Evolutionary conservation across 441 rosid genomes (phyloP), one percentile per base, ranked within the genome.

Genomic region (Corymbia calophylla): DNA sequence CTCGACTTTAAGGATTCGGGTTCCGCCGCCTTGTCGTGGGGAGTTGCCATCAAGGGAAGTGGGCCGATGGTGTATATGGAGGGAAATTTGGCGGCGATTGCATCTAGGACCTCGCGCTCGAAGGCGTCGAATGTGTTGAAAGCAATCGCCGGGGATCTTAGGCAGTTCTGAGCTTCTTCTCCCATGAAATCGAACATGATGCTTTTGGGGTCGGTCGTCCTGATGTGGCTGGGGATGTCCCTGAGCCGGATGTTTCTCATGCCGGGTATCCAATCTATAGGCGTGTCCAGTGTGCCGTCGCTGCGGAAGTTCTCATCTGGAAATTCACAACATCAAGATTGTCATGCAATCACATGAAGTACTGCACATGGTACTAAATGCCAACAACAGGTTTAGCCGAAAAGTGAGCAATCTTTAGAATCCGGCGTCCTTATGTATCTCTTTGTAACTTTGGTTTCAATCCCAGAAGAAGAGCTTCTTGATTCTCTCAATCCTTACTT

Each of bases 191-290:
- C 77, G 5, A 94, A 90, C 93, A 94, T 85, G 7, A 89, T 73
- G 17, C 91, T 94, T 10, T 90, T 47, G 32, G 31, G 77, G 91
- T 94, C 53, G 2, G 92, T 94, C 18, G 91, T 90, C 88, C 94
- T 88, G 44, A 89, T 81, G 35, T 91, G 91, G 49, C 91, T 91
- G 15, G 95, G 95, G 47, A 94, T 86, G 88, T 94, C 94, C 66
- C 88, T 92, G 15, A 94, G 91, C 32, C 93, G 91, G 14, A 92
- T 89, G 91, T 93, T 92, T 17, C 66, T 90, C 94, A 94, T 87
- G 4, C 94, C 93, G 0, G 93, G 95, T n/a, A 95, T 89, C 94
- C 93, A 94, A 86, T 93, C 93, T 31, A 95, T 60, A 7, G 91
- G 87, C 5, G 48, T 86, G 3, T 92, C 92, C 14, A 93, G 92